Base-by-base conservation (phyloP, 192 early-diverging fungal genomes). In the Podila minutissima region DNA sequence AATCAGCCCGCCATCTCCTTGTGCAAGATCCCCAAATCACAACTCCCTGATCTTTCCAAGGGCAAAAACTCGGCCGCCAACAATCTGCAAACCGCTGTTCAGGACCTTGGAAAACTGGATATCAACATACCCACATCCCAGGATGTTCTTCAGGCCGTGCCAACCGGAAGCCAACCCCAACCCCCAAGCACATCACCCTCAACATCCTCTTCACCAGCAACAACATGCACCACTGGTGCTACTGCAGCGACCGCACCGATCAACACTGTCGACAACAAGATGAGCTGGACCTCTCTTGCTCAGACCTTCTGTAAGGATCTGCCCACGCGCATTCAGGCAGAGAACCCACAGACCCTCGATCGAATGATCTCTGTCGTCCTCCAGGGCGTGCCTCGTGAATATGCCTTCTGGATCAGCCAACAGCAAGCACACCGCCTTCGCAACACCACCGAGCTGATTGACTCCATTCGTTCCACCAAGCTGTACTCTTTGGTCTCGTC, bases 251-350 rank as follows among this genome's bases (percentile, higher is more conserved):
- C 59, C 8, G 12, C 67, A 6, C 2, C 62, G 22, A 62, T 50
- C 17, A 70, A 85, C 48, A 64, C 57, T 24, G 49, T 66, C 15
- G 77, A 81, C 35, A 66, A 48, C 66, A 81, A 72, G 58, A 73
- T 85, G 62, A 87, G 85, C 69, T 86, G 89, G 88, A 86, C 84
- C 24, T 77, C 73, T 12, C 69, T 84, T 59, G 91, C 81, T 31
- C 87, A 86, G 74, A 86, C 77, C 0, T 92, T 88, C 17, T 89
- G 86, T 65, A 84, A 88, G 61, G 83, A 87, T 17, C 78, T 89
- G 35, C 89, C 86, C 6, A 76, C 88, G 37, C 71, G 85, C 10
- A 86, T 88, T 58, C 79, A 84, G 73, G 11, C 64, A 8, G 89
- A 89, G 61, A 89, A 86, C n/a, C 88, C 88, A 1, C 72, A 84